These are phyloP conservation scores for Lachnellula suecica DNA, from an alignment of 2,329 filamentous ascomycete species.

Conservation along the genomic window DNA sequence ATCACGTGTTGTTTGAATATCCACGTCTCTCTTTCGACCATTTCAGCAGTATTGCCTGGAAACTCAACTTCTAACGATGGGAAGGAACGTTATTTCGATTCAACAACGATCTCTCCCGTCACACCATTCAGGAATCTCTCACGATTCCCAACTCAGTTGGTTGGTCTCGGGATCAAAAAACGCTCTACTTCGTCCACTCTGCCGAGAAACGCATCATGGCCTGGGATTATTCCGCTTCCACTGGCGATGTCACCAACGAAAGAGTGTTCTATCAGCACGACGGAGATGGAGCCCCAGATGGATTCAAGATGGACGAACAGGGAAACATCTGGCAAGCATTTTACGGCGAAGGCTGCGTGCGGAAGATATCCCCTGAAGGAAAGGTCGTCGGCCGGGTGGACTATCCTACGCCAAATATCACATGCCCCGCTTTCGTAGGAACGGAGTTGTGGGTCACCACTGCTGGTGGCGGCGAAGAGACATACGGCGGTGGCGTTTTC, in stretches of 20 bases:
- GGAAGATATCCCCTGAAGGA: constrained; percentile 67
- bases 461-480: constrained; percentile 64
- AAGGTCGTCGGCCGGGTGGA: constrained; percentile 71
- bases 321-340: constrained; percentile 88
- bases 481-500: constrained; percentile 71
- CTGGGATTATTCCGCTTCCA: constrained; percentile 69
- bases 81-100: constrained; percentile 73
- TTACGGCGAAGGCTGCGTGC: constrained; percentile 74
- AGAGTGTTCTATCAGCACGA: constrained; percentile 69
- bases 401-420: constrained; percentile 76
- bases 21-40: neutral
- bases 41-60: neutral
- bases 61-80: constrained; percentile 2
- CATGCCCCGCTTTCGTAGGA: constrained; percentile 79
- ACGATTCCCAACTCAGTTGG: constrained; percentile 83
- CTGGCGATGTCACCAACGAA: constrained; percentile 65
- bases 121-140: constrained; percentile 60
- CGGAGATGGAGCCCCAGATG: constrained; percentile 71
- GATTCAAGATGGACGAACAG: constrained; percentile 78
- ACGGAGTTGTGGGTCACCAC: constrained; percentile 77
- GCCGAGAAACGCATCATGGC: constrained; percentile 68
- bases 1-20: neutral
- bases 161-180: constrained; percentile 72
- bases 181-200: constrained; percentile 75
- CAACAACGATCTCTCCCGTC: constrained; percentile 57